Conservation (phyloP, 2,329 filamentous ascomycete species). For the Fusarium proliferatum region DNA sequence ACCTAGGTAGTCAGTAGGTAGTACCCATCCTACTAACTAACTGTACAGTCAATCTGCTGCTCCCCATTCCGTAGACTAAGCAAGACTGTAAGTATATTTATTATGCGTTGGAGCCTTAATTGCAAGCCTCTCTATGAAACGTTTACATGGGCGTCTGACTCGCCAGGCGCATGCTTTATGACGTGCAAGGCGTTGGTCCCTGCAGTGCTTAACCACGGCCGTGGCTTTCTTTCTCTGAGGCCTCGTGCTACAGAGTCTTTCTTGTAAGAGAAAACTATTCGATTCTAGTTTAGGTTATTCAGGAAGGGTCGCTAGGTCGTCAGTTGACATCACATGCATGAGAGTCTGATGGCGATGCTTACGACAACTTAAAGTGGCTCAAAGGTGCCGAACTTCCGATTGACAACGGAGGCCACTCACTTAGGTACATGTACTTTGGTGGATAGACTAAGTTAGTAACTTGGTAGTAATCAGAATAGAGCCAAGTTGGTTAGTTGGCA, state of each 20-base stretch:
- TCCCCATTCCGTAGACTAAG: not conserved
- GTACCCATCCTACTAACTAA: not conserved
- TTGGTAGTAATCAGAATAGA: not conserved
- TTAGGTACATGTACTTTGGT: not conserved
- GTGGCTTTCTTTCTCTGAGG: not conserved
- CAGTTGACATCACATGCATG: not conserved
- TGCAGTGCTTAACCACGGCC: not conserved
- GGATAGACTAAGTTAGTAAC: no score
- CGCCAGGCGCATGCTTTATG: not conserved
- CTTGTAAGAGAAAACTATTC: not conserved
- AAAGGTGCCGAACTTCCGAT: slow-evolving; percentile 27
- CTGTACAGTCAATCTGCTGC: not conserved
- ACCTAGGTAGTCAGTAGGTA: not conserved
- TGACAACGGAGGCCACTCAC: not conserved
- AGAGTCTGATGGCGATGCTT: slow-evolving; percentile 6
- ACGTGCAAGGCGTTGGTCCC: slow-evolving; percentile 9
- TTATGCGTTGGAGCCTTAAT: not conserved
- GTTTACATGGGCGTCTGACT: slow-evolving; percentile 2
- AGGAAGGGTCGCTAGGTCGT: not conserved
- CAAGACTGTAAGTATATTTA: not conserved
- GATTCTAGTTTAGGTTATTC: not conserved
- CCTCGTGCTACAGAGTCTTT: not conserved
- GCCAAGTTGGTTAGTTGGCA: not conserved
- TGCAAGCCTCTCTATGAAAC: not conserved
- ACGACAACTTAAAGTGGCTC: slow-evolving; percentile 27